Conservation (phyloP, 257 asterid species). For the Orobanche coerulescens region DNA sequence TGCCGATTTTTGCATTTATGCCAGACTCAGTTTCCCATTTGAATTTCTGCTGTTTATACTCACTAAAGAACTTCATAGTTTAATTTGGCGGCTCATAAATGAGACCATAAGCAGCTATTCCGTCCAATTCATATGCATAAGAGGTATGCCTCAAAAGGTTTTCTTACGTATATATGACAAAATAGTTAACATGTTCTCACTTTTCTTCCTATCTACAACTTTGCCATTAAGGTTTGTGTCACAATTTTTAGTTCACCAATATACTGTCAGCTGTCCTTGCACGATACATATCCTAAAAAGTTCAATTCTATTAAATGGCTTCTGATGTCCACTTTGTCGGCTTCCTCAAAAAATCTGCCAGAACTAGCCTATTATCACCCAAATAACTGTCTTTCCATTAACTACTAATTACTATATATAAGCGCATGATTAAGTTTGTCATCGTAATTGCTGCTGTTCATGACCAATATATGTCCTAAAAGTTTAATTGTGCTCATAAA, state of each 20-base stretch:
- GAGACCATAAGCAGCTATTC: background rate
- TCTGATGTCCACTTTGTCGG: background rate
- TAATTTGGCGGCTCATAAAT: background rate
- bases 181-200: background rate
- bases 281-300: background rate
- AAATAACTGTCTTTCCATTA: background rate
- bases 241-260: background rate
- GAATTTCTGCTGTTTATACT: background rate
- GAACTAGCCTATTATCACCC: background rate
- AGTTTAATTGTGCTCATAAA: background rate
- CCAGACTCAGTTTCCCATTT: background rate
- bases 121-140: background rate
- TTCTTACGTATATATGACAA: background rate
- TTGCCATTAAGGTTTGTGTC: background rate
- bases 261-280: background rate
- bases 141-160: background rate
- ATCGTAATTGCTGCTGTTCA: background rate
- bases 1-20: no score
- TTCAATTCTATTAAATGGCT: background rate
- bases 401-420: background rate
- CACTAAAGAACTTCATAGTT: slow-evolving; percentile 6
- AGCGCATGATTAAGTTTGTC: background rate
- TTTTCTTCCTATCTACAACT: background rate
- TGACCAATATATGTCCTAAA: background rate
- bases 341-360: background rate